phyloP scores from a whole-genome alignment of 2,329 filamentous ascomycete species.

The Xylaria sp. region DNA sequence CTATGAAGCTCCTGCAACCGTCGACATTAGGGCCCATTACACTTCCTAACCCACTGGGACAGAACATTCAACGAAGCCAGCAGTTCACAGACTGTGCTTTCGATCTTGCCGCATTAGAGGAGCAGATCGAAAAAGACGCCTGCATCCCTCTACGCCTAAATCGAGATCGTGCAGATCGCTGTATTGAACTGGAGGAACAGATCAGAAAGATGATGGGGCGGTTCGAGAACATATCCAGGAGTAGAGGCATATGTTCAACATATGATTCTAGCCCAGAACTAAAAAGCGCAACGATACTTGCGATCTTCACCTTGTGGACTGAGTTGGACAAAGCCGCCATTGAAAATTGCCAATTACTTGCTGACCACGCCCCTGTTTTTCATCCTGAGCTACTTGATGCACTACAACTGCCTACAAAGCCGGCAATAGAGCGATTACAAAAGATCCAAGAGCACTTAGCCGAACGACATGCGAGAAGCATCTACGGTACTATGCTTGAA shows the following conservation, averaged over 20 bases:
- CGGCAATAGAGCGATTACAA: constrained; percentile 63
- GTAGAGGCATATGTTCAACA: constrained; percentile 45
- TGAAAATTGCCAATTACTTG: constrained; percentile 58
- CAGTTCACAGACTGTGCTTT: constrained; percentile 41
- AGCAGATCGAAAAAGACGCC: not conserved
- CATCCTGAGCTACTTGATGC: constrained; percentile 61
- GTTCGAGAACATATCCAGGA: not conserved
- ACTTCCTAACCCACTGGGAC: constrained; percentile 41
- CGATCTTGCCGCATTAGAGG: constrained; percentile 38
- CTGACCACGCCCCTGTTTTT: constrained; percentile 64
- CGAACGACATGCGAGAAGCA: constrained; percentile 46
- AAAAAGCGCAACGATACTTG: constrained; percentile 64
- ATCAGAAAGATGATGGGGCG: constrained; percentile 52
- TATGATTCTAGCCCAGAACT: constrained; percentile 61
- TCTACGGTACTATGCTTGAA: constrained; percentile 59
- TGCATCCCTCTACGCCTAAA: no score
- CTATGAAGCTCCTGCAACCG: not conserved
- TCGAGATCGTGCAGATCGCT: constrained; percentile 22
- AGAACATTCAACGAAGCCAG: constrained; percentile 42
- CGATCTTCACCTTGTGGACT: constrained; percentile 68
- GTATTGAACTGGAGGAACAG: constrained; percentile 45
- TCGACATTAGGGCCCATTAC: constrained; percentile 6
- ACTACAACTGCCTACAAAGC: constrained; percentile 60
- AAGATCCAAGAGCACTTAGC: constrained; percentile 62
- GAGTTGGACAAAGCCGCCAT: constrained; percentile 63